Percentiles rank a stretch among this genome's conserved stretches.
Conservation (phyloP, 2,329 filamentous ascomycete species). For the Akanthomyces lecanii region DNA sequence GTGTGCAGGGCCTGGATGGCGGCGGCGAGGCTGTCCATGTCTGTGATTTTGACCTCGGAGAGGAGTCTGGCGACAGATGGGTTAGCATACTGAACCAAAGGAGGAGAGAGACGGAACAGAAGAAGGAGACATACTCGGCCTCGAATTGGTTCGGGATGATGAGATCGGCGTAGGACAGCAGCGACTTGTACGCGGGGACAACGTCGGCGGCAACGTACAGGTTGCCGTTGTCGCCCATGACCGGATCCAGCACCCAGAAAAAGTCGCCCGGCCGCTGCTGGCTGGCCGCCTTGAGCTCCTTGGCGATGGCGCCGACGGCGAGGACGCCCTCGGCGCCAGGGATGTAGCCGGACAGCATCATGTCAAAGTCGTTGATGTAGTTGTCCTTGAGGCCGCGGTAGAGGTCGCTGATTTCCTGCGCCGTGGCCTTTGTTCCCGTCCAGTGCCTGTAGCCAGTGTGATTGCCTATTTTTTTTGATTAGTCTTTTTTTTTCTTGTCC, state of each 20-base stretch:
- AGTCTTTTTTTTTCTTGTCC: neutral
- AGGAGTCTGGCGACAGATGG: slow-evolving; percentile 57
- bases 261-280: slow-evolving; percentile 66
- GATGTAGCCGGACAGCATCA: slow-evolving; percentile 92
- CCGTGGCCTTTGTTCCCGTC: slow-evolving; percentile 77
- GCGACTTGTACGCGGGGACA: slow-evolving; percentile 80
- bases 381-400: slow-evolving; percentile 82
- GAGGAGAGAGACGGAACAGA: neutral
- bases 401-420: slow-evolving; percentile 76
- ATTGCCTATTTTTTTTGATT: slow-evolving; percentile 67
- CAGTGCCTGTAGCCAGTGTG: slow-evolving; percentile 90
- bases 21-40: slow-evolving; percentile 65
- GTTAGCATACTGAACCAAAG: too few relatives aligned
- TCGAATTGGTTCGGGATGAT: slow-evolving; percentile 97
- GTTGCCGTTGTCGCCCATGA: slow-evolving; percentile 94
- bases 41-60: slow-evolving; percentile 76
- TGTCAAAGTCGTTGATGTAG: slow-evolving; percentile 82
- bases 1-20: slow-evolving; percentile 77
- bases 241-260: slow-evolving; percentile 96
- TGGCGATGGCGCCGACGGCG: slow-evolving; percentile 77
- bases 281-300: slow-evolving; percentile 68
- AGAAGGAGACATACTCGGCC: slow-evolving; percentile 61
- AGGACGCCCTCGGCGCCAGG: slow-evolving; percentile 81
- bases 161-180: slow-evolving; percentile 78
- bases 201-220: slow-evolving; percentile 91